Evolutionary conservation across 768 basidiomycete species (phyloP), one percentile per base, ranked within the genome.

Genomic region (Agrocybe praecox): DNA sequence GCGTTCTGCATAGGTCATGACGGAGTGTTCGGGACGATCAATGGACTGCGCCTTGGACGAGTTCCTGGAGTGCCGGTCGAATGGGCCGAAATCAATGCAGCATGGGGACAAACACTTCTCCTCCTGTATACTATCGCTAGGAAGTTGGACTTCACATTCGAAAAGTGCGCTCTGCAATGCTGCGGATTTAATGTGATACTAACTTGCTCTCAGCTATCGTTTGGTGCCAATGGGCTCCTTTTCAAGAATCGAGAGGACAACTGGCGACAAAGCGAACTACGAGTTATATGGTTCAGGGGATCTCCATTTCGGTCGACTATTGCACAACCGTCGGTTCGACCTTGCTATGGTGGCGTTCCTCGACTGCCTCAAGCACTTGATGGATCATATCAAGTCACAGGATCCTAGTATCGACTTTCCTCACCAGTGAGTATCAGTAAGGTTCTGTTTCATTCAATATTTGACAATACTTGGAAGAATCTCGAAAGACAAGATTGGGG

Each of bases 81-180:
- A 68, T 99, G 96, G 96, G 85, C 93, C 2, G 97, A 99, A 73
- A 95, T 98, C 70, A 98, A 98, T 67, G 97, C 97, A 11, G 97
- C 97, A 17, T 97, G 96, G 95, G 97, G 97, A 1, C 90, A 97
- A 68, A 93, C 96, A 0, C 77, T 96, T n/a, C 80, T 98, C 17
- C 79, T 98, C 54, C 75, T 98, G 33, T 92, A 96, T 66, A 94
- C 94, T 7, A 85, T 99, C 48, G 94, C 94, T 11, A 81, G 90
- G 53, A 99, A 98, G 72, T 84, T 97, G 14, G 94, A 94, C 59
- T 93, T 87, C 66, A 85, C 84, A 4, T 98, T 97, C 63, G 87
- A 90, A 66, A 85, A 86, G 95, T 95, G 72, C 62, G 86, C 18
- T 49, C 44, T 33, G 26, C 44, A 52, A 44, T 18, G 43, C 33